phyloP scores from a whole-genome alignment of 805 yeast species.

The Scheffersomyces ergatensis region DNA sequence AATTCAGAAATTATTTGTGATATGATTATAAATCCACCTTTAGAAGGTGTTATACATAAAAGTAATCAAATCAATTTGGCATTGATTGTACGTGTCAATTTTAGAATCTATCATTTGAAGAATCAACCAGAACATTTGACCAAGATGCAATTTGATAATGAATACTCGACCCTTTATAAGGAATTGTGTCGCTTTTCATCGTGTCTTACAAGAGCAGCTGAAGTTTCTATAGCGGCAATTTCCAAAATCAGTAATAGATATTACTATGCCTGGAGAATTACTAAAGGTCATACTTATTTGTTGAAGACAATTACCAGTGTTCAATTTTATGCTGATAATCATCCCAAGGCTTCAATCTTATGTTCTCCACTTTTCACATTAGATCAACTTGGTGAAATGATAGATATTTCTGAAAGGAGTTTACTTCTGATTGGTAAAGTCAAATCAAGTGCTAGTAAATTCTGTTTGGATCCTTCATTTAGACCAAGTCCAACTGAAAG shows the following conservation, averaged over 20 bases:
- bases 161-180: slow-evolving; percentile 14
- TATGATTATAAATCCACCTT: slow-evolving; percentile 32
- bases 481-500: slow-evolving; percentile 1
- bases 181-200: slow-evolving; percentile 19
- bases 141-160: slow-evolving; percentile 12
- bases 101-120: slow-evolving; percentile 21
- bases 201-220: slow-evolving; percentile 23
- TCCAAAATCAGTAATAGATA: slow-evolving; percentile 35
- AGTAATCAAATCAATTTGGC: slow-evolving; percentile 28
- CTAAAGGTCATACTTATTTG: slow-evolving; percentile 31
- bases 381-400: slow-evolving; percentile 24
- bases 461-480: slow-evolving; percentile 8
- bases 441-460: slow-evolving; percentile 8
- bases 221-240: slow-evolving; percentile 30
- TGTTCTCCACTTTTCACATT: slow-evolving; percentile 12
- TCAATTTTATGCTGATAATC: slow-evolving; percentile 23
- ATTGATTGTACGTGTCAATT: slow-evolving; percentile 28
- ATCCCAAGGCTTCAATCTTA: slow-evolving; percentile 3
- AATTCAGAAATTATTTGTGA: slow-evolving; percentile 33
- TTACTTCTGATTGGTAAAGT: slow-evolving; percentile 20
- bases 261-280: slow-evolving; percentile 39
- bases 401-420: slow-evolving; percentile 21
- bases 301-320: slow-evolving; percentile 26
- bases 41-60: slow-evolving; percentile 30
- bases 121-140: slow-evolving; percentile 17